Evolutionary conservation across 2,329 filamentous ascomycete species (phyloP), one percentile per base, ranked within the genome.

Genomic region (Aspergillus eucalypticola): DNA sequence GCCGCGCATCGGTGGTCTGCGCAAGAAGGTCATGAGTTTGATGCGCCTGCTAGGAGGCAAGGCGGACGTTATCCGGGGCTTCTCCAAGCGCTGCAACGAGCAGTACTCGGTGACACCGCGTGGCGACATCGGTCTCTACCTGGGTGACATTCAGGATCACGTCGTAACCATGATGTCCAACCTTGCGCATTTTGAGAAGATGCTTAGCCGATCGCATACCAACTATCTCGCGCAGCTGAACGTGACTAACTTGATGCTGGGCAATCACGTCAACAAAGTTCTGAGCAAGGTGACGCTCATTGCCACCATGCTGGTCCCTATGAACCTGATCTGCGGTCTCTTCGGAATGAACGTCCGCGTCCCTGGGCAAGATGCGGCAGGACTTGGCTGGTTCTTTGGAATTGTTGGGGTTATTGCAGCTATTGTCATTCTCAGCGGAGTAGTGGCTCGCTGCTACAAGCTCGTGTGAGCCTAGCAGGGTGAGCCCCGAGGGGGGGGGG

Each of bases 91-190:
- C 54, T 99, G 95, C 85, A 99, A 98, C 75, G 94, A 97, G 73
- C 92, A 96, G 65, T 98, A 96, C 81, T 90, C 91, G 66, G 90
- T 98, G 55, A 96, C 95, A 1, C 95, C 95, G 6, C 90, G 93
- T 51, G 95, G 95, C 80, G 95, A 99, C 73, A 96, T 99, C 66
- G 95, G 93, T 21, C 86, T 99, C 70, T 99, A 99, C 73, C 85
- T 99, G 38, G 92, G 92, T 71, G 95, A 99, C 78, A 97, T 99
- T 65, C 95, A 99, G 77, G 95, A 99, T 78, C 95, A 99, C 84
- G 94, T 99, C 56, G 92, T 99, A 61, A 99, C 95, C 49, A 98
- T 98, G 94, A 96, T 96, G 85, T 95, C 91, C 67, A 99, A 96
- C 77, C 78, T 99, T 69, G 88, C 88, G 1, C 95, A 99, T 75